Evolutionary conservation across 208 protist genomes (phyloP), one percentile per base, ranked within the genome.

Genomic region (Phytomonas francai): DNA sequence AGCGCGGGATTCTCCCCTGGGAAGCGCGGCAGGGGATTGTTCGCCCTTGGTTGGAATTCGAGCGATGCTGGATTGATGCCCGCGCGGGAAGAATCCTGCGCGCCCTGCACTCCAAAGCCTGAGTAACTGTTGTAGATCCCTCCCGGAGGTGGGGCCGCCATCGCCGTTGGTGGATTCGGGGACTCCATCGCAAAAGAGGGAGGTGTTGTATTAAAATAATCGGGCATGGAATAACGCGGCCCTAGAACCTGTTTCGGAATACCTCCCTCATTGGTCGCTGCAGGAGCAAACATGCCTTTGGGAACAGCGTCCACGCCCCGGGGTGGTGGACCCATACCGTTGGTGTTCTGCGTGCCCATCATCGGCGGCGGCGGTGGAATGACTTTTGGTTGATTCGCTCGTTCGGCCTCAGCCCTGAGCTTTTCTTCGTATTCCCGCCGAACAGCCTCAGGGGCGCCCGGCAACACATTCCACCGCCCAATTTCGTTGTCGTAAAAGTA

Each of bases 401-500:
- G 83, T 51, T 79, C 68, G 65, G 91, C 83, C 30, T 74, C 75
- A 77, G 88, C 79, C 65, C 74, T 58, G 5, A 93, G 76, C 66
- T 89, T 70, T 49, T 76, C 68, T 36, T 84, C 76, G 59, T 83
- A 85, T 68, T 92, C 89, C 25, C 72, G 72, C 54, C 77, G 74
- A 30, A 93, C 80, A 19, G 68, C 77, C 74, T 85, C 83, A 14
- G 89, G 89, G 25, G 89, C 89, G 30, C 90, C 78, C 2, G 79
- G 76, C 28, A 76, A 83, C 14, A 93, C 87, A 25, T 83, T 81
- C 87, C 89, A 95, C 60, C 86, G 84, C 49, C 81, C 78, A 12
- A 91, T 71, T 39, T 75, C 67, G 42, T 72, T 70, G 72, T 95
- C 83, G 51, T 74, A 95, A 78, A 88, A 91, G 65, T 92, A 95